Evolutionary conservation across 164 flowering plant genomes (phyloP), one percentile per base, ranked within the genome.

Genomic region (Piper betle): DNA sequence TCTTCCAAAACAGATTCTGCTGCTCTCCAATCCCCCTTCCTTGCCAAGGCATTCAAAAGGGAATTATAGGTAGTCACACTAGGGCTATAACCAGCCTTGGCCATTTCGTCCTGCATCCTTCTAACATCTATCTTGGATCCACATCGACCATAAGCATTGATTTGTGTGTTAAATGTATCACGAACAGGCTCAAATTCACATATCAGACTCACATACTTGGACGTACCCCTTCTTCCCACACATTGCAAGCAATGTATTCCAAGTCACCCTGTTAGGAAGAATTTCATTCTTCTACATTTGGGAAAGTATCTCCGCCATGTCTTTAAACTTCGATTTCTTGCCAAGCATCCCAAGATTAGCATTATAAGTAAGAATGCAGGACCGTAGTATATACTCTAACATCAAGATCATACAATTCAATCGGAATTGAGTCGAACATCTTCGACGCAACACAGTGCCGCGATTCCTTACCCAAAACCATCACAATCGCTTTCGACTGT

Each of bases 131-230:
- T 56, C 46, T 77, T 77, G 2, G 78, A 77, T 7, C 91, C 98
- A 66, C 95, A 88, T 18, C 95, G 77, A 39, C 98, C 96, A 73
- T 87, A 91, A 4, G 88, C 95, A 64, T 82, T 67, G 38, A 88
- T 91, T 77, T 88, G 73, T 5, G 96, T 81, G 66, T 86, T 85
- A 61, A 86, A 88, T 18, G 97, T 88, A 74, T 88, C 87, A 59
- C 89, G 77, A 38, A 79, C 85, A n/a, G 98, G 96, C 72, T 88
- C 89, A 71, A 88, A 86, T n/a, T 96, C 98, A 66, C 95, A 82
- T 10, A 92, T 79, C 25, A 66, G 75, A 52, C 71, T 80, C 66
- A 88, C 86, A 72, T 82, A 78, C 58, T 75, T 77, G 46, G 77
- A 79, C 86, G 74, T 80, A 16, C 91, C 96, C 62, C 69, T 77